Percentiles rank a stretch among this genome's conserved stretches.
phyloP scores from a whole-genome alignment of 306 rosid genomes.

The Morella rubra region DNA sequence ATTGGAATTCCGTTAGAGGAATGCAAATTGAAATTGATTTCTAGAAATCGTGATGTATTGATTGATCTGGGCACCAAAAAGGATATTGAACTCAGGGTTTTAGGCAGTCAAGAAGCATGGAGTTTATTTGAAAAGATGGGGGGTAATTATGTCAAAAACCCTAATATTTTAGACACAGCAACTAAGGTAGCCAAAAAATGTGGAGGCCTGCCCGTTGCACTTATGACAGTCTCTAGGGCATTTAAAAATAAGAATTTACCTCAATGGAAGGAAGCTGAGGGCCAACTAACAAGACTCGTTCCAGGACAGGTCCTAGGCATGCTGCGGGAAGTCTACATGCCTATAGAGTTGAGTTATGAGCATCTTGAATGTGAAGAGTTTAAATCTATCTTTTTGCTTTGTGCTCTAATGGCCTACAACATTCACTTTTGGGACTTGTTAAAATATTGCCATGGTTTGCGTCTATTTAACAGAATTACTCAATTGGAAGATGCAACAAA shows the following conservation, averaged over 20 bases:
- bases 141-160: slow-evolving; percentile 16
- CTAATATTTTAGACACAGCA: slow-evolving; percentile 16
- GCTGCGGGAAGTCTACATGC: too few species aligned
- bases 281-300: slow-evolving; percentile 15
- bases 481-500: slow-evolving; percentile 8
- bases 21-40: slow-evolving; percentile 33
- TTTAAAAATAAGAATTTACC: slow-evolving; percentile 29
- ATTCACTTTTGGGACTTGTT: neutral
- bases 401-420: neutral
- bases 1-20: slow-evolving; percentile 42
- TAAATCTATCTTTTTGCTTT: neutral
- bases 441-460: neutral
- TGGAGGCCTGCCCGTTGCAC: slow-evolving; percentile 40
- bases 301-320: neutral
- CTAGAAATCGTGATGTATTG: slow-evolving; percentile 33
- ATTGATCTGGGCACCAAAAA: slow-evolving; percentile 14
- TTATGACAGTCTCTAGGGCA: slow-evolving; percentile 25
- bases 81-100: slow-evolving; percentile 15
- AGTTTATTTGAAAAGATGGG: slow-evolving; percentile 32
- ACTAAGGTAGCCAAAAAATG: slow-evolving; percentile 30
- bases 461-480: neutral
- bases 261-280: slow-evolving; percentile 40
- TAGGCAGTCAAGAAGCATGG: slow-evolving; percentile 38
- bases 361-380: slow-evolving; percentile 23
- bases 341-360: slow-evolving; percentile 34